Evolutionary conservation across 1,139 yeast species (phyloP).

Genomic region (Yamadazyma atmosphaerica): DNA sequence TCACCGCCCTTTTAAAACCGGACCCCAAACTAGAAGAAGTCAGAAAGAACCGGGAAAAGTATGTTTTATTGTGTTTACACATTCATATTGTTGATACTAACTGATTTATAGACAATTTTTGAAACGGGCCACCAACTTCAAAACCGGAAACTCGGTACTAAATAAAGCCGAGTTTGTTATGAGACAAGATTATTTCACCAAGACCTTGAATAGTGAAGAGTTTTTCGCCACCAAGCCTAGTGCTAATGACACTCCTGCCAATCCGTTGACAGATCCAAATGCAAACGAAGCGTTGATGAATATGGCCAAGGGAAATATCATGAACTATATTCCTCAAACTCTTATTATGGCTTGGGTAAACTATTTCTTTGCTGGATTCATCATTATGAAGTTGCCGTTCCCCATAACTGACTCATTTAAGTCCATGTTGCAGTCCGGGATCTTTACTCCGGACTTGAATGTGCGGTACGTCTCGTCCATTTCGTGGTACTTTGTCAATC

Average conservation of each 20-base stretch:
- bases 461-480: constrained; percentile 94
- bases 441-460: constrained; percentile 80
- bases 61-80: constrained; percentile 17
- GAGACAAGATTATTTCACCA: constrained; percentile 47
- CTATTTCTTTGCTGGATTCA: constrained; percentile 89
- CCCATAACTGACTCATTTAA: constrained; percentile 89
- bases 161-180: constrained; percentile 45
- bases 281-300: constrained; percentile 74
- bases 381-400: constrained; percentile 59
- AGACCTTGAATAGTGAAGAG: constrained; percentile 51
- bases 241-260: constrained; percentile 46
- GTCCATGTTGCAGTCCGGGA: constrained; percentile 88
- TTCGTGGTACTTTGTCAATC: constrained; percentile 95
- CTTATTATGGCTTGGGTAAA: constrained; percentile 96
- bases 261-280: constrained; percentile 71
- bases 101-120: constrained; percentile 46
- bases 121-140: constrained; percentile 54
- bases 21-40: constrained; percentile 54
- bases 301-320: constrained; percentile 78
- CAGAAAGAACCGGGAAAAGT: constrained; percentile 61
- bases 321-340: constrained; percentile 89
- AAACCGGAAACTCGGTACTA: constrained; percentile 47
- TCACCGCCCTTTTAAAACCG: constrained; percentile 60
- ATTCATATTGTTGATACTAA: constrained; percentile 6
- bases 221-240: constrained; percentile 48